Evolutionary conservation across 1,284 basidiomycete species (phyloP).

Genomic region (Coriolopsis trogii): DNA sequence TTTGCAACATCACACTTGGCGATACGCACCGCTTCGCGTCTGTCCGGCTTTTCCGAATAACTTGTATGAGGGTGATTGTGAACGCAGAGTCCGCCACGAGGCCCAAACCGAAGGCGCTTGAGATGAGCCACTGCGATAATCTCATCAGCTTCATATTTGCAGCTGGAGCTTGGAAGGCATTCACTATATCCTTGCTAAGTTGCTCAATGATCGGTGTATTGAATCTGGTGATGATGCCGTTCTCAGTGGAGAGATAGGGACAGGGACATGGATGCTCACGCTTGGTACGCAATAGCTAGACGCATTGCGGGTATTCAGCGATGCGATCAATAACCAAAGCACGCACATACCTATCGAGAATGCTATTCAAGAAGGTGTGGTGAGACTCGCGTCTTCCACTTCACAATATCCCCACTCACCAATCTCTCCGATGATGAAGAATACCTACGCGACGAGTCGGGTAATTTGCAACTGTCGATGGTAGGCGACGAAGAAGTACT

Average conservation of each 20-base stretch:
- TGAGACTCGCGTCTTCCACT: not conserved
- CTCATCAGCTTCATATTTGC: not conserved
- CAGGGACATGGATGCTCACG: not conserved
- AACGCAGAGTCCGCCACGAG: slow-evolving; percentile 3
- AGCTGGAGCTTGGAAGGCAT: not conserved
- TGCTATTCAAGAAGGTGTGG: not conserved
- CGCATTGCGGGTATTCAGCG: too few relatives aligned
- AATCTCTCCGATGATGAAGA: not conserved
- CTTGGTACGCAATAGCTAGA: not conserved
- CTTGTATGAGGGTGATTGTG: not conserved
- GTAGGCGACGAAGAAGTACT: not conserved
- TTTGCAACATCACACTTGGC: too few relatives aligned
- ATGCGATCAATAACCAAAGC: too few relatives aligned
- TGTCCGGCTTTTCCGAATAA: not conserved
- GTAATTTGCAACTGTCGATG: not conserved
- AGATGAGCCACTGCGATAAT: not conserved
- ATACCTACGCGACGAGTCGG: not conserved
- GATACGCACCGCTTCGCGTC: not conserved
- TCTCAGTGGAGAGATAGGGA: not conserved
- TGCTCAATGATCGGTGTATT: not conserved
- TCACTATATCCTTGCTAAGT: not conserved
- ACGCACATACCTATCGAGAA: not conserved
- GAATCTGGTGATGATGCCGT: not conserved
- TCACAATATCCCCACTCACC: not conserved
- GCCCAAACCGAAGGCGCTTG: not conserved